Conservation (phyloP, 148 eudicot genomes). For the Salicornia ramosissima region DNA sequence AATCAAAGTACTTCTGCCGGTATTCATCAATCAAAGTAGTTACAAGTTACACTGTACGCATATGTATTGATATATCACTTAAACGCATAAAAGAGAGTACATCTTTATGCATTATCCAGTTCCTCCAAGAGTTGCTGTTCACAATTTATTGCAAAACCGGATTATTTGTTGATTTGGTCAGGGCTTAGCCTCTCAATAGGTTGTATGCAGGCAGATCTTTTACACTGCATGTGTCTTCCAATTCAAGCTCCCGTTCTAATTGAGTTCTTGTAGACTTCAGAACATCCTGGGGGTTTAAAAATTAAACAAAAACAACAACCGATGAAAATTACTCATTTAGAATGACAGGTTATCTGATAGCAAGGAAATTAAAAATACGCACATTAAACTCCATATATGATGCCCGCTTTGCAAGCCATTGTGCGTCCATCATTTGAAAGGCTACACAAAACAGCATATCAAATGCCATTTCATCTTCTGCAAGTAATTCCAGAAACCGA, state of each 20-base stretch:
- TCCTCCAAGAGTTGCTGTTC: too few species aligned
- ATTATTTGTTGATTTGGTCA: too few species aligned
- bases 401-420: slow-evolving; percentile 83
- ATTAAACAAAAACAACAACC: neutral
- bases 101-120: too few species aligned
- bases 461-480: slow-evolving; percentile 68
- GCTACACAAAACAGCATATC: slow-evolving; percentile 68
- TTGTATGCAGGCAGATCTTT: slow-evolving; percentile 89
- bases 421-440: slow-evolving; percentile 76
- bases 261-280: slow-evolving; percentile 81
- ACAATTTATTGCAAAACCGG: too few species aligned
- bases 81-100: too few species aligned
- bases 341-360: too few species aligned
- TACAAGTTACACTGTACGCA: too few species aligned
- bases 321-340: neutral
- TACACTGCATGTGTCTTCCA: slow-evolving; percentile 62
- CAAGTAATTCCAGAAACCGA: slow-evolving; percentile 55
- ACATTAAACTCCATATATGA: slow-evolving; percentile 84
- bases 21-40: too few species aligned
- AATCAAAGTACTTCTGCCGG: too few species aligned
- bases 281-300: slow-evolving; percentile 50
- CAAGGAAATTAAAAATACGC: slow-evolving; percentile 6
- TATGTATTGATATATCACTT: too few species aligned
- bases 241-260: slow-evolving; percentile 74
- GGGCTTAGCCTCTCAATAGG: slow-evolving; percentile 46